Evolutionary conservation across 805 yeast genomes (phyloP).

Genomic region (Barnettozyma salicaria): DNA sequence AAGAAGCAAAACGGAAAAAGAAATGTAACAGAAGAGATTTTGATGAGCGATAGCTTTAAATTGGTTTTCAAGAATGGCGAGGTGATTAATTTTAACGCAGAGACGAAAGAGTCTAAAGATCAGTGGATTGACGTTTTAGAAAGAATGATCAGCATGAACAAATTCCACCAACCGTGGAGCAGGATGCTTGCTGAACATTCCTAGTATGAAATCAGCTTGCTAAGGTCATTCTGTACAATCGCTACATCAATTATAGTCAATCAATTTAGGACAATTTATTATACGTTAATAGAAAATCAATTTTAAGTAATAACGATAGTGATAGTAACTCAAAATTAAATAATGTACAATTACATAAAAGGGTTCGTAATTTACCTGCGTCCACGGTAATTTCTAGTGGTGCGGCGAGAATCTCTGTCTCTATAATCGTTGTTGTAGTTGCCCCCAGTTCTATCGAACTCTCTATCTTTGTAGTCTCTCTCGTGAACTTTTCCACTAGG

Average conservation of each 20-base stretch:
- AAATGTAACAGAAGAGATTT: slow-evolving; percentile 65
- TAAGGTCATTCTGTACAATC: neutral
- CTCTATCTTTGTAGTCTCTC: slow-evolving; percentile 18
- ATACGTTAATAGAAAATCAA: no score
- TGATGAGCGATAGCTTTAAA: slow-evolving; percentile 70
- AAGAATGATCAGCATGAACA: slow-evolving; percentile 47
- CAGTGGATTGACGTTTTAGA: slow-evolving; percentile 63
- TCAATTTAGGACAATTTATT: neutral
- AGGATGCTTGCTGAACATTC: slow-evolving; percentile 31
- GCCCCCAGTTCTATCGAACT: slow-evolving; percentile 16
- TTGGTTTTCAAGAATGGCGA: slow-evolving; percentile 75
- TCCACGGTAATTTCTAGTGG: slow-evolving; percentile 16
- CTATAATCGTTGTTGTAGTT: slow-evolving; percentile 14
- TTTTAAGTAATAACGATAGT: no score
- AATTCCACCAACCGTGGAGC: slow-evolving; percentile 60
- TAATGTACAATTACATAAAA: neutral
- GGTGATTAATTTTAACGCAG: slow-evolving; percentile 80
- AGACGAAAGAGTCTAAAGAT: slow-evolving; percentile 50
- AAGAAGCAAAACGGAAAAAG: slow-evolving; percentile 32
- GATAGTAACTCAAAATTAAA: no score
- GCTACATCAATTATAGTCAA: neutral
- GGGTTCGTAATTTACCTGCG: slow-evolving; percentile 8
- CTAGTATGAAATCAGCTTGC: no score
- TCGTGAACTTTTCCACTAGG: slow-evolving; percentile 4
- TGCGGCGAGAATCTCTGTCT: slow-evolving; percentile 22